Conservation (phyloP, 129 eudicot species). For the Chrysanthemum lavandulifolium region DNA sequence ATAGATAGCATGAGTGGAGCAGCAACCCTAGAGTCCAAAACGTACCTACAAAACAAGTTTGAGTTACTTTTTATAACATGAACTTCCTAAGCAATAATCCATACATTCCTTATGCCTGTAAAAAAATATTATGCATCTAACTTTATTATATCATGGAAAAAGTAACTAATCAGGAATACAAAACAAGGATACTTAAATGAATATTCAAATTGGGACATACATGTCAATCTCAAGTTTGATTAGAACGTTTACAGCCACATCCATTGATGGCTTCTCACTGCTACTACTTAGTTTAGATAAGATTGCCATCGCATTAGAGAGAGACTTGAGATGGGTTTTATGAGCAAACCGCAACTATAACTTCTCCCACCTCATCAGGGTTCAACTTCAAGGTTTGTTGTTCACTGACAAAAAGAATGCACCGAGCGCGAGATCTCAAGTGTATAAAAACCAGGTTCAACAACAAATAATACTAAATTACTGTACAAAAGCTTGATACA, state of each 20-base stretch:
- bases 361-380: conserved; percentile 83
- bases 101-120: conserved; percentile 17
- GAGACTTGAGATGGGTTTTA: conserved; percentile 51
- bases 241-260: conserved; percentile 97
- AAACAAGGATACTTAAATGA: neutral
- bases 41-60: conserved; percentile 64
- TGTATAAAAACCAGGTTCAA: conserved; percentile 1
- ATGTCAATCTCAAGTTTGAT: conserved; percentile 97
- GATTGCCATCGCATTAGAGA: conserved; percentile 52
- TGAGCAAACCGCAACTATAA: conserved; percentile 88
- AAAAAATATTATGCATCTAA: conserved; percentile 11
- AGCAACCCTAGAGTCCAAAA: conserved; percentile 83
- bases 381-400: conserved; percentile 83
- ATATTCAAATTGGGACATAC: conserved; percentile 47
- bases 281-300: conserved; percentile 72
- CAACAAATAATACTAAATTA: neutral
- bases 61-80: conserved; percentile 17
- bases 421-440: conserved; percentile 24
- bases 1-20: conserved; percentile 91
- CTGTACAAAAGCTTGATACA: neutral
- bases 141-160: conserved; percentile 6
- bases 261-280: conserved; percentile 91
- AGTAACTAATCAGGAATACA: too few species aligned
- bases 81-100: conserved; percentile 12
- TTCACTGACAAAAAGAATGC: conserved; percentile 56